phyloP scores from a whole-genome alignment of 768 basidiomycete genomes.

The Russula olivacea region DNA sequence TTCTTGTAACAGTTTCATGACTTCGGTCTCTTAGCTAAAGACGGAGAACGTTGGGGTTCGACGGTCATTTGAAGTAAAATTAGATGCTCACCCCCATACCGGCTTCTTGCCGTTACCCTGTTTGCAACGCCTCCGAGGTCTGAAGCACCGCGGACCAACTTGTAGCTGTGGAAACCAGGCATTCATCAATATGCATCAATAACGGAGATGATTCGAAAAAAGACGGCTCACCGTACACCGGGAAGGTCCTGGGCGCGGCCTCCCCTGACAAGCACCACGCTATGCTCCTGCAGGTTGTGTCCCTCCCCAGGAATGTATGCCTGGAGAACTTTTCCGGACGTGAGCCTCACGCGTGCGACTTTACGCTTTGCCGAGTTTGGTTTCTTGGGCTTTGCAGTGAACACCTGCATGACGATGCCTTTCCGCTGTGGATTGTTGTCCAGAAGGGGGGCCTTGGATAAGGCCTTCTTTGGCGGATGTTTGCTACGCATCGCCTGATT shows the following conservation, averaged over 20 bases:
- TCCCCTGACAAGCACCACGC: conserved; percentile 90
- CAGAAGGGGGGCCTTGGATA: conserved; percentile 74
- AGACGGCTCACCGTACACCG: conserved; percentile 73
- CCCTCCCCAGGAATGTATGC: conserved; percentile 98
- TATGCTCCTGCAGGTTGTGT: conserved; percentile 96
- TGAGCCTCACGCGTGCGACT: conserved; percentile 88
- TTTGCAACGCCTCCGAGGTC: conserved; percentile 90
- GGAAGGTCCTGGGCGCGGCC: conserved; percentile 97
- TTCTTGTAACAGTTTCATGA: conserved; percentile 5
- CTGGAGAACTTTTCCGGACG: conserved; percentile 81
- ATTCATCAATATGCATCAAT: not conserved
- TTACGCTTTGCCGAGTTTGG: conserved; percentile 99
- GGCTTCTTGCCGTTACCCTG: conserved; percentile 74
- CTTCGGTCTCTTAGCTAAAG: conserved; percentile 18
- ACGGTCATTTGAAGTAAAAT: not conserved
- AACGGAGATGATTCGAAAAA: not conserved
- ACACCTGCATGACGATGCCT: conserved; percentile 80
- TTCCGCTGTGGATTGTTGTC: conserved; percentile 79
- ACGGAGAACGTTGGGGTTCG: not conserved
- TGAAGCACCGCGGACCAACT: conserved; percentile 85
- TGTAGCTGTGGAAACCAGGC: conserved; percentile 57
- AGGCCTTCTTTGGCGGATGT: conserved; percentile 39
- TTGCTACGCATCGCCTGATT: conserved; percentile 86
- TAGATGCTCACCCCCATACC: conserved; percentile 72
- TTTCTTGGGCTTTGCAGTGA: conserved; percentile 87